Evolutionary conservation across 2,329 filamentous ascomycete genomes (phyloP), one percentile per base, ranked within the genome.

Genomic region (Hypocrella siamensis): DNA sequence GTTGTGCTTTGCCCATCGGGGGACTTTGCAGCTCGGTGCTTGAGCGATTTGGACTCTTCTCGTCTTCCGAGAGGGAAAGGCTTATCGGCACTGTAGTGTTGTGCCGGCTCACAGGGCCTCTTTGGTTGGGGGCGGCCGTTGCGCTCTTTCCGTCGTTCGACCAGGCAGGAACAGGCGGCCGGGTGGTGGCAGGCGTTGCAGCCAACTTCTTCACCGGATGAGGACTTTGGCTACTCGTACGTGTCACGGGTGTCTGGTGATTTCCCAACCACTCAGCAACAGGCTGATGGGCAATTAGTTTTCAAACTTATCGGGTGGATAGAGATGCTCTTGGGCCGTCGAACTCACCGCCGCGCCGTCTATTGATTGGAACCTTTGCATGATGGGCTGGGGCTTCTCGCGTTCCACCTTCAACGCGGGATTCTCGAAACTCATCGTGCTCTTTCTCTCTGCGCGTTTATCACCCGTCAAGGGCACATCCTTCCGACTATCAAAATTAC

Each of bases 401-500:
- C 46, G 44, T 35, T 57, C 54, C 18, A 44, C 30, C 38, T 56
- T 57, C 22, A 54, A 34, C 2, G 43, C 36, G 12, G 48, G 38
- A 19, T 43, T 47, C 17, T 56, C 54, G 3, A 56, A 51, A 21
- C 44, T 44, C 10, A 46, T 43, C 5, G 46, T 58, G 40, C 60
- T 63, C 42, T 59, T 58, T 36, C 60, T 57, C 37, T 68, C 65
- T 12, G 51, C 27, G 37, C 58, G 58, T 46, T 61, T 65, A 15
- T 67, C 65, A 5, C 56, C 56, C 1, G 75, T 79, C 31, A 93
- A 60, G 2, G 82, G 80, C 31, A 88, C 71, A 46, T 93, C 84
- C 49, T 90, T 92, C 36, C 82, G 71, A 33, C 81, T 85, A 47
- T 93, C 85, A 51, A 96, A 96, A 48, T 96, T 96, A 34, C 88